Evolutionary conservation across 2,329 filamentous ascomycete species (phyloP), one percentile per base, ranked within the genome.

Genomic region (Verticillium tricorpus): DNA sequence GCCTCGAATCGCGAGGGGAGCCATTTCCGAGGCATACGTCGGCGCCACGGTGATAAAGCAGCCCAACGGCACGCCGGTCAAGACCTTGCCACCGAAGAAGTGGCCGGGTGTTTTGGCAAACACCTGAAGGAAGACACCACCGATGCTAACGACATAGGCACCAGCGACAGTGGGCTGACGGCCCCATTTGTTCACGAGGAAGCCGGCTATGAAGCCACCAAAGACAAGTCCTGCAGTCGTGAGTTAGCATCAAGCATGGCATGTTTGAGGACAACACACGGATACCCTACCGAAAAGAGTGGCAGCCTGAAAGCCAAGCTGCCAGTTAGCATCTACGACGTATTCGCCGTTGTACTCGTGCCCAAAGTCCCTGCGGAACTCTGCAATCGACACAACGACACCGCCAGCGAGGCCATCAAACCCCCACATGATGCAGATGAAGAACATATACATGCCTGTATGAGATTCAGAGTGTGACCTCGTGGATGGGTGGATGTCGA

Each of bases 101-200:
- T 55, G n/a, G 6, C 28, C 19, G 15, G 28, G 19, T 11, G 74
- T 70, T 35, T 73, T 78, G 69, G 70, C 71, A 57, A 80, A 78
- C 15, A 76, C 76, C 5, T 76, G 75, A 59, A 81, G 59, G 58
- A 74, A 70, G 34, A 74, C 74, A 57, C 80, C 80, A 1, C 72
- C 58, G 60, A 81, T 73, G 77, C 82, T 81, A 66, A 81, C 73
- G 28, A 75, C 62, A 64, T 77, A 80, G 32, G 80, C 80, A 25
- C 68, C 61, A 28, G 77, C 69, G 63, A 82, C 81, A 61, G 77
- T 74, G 2, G 74, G 68, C 65, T 75, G 76, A 37, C 80, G 75
- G 22, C 80, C 80, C 37, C 73, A 72, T 50, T 67, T 67, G 64
- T 82, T 55, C 17, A 55, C 28, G 28, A 39, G 15, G 19, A 55